Base-by-base conservation (phyloP, 2,329 filamentous ascomycete species). In the Calonectria pseudoturangicola region DNA sequence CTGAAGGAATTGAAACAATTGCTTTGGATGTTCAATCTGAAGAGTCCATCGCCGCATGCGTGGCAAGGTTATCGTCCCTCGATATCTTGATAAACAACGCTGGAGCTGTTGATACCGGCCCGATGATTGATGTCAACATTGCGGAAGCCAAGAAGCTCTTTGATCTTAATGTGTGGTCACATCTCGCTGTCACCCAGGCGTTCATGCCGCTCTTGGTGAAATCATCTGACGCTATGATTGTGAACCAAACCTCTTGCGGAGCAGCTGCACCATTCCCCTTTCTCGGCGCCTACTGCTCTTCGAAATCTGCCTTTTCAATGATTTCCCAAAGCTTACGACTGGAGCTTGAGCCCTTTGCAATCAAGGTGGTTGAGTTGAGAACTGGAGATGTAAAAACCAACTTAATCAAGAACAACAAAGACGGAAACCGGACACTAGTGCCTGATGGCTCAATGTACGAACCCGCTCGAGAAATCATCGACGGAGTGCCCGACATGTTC, bases 321-420 rank as follows among this genome's bases (percentile, higher is more conserved):
- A 50, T 50, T 28, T 50, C 47, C 21, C 47, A 50, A 15, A 50
- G 47, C 13, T 27, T 50, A 21, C 47, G 47, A 50, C 21, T 50
- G 13, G 47, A 50, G 47, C 47, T 50, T 21, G 21, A 27, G 4
- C 47, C 47, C 9, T 50, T 50, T 28, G 47, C n/a, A 2, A 50
- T 50, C 47, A 50, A 50, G 47, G 47, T 50, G 13, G 47, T 50
- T 15, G 47, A 50, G 47, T 21, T 50, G 5, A 50, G 47, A 27
- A 50, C 47, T 15, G 47, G 47, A 12, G 47, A 50, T 27, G 47
- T 50, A 13, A 50, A 50, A 21, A 50, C 47, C 47, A 50, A 50
- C 47, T 21, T 50, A 21, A 50, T 50, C 47, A 50, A 50, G 47
- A 50, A 50, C 21, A 21, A 50, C n/a, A 50, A 50, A 21, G 21